Evolutionary conservation across 805 yeast species (phyloP).

Genomic region (Pichia nakasei): DNA sequence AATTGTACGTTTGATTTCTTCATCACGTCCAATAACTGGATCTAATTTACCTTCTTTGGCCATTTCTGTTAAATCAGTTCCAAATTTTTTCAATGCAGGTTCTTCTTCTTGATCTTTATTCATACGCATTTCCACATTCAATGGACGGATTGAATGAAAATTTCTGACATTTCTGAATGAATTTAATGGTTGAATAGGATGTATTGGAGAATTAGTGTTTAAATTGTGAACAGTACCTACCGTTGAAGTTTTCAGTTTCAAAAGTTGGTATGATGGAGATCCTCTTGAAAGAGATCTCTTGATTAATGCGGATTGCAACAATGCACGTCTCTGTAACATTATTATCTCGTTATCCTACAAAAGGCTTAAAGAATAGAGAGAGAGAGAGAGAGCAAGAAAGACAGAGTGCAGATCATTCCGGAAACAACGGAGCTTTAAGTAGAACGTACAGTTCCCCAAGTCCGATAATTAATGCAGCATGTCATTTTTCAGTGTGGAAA

Average conservation of each 20-base stretch:
- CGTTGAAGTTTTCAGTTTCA: not conserved
- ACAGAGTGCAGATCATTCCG: too few relatives aligned
- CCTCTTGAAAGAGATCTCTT: not conserved
- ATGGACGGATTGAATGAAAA: slow-evolving; percentile 10
- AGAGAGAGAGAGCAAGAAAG: too few relatives aligned
- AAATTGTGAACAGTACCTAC: too few relatives aligned
- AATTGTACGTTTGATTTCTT: slow-evolving; percentile 86
- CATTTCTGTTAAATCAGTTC: slow-evolving; percentile 74
- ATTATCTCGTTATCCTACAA: too few relatives aligned
- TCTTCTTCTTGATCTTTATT: slow-evolving; percentile 35
- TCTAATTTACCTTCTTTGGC: slow-evolving; percentile 88
- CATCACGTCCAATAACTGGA: slow-evolving; percentile 96
- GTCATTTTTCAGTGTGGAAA: not conserved
- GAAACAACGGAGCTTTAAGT: too few relatives aligned
- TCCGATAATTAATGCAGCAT: too few relatives aligned
- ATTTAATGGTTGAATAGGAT: not conserved
- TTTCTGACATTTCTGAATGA: slow-evolving; percentile 8
- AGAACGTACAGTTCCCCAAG: too few relatives aligned
- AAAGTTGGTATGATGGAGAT: not conserved
- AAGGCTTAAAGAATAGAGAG: too few relatives aligned
- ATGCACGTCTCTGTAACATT: slow-evolving; percentile 2
- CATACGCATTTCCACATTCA: slow-evolving; percentile 26
- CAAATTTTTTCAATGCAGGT: slow-evolving; percentile 78
- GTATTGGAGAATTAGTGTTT: not conserved
- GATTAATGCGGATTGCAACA: not conserved